A percentile compares a stretch with the other conserved stretches of the same genome.
Evolutionary conservation across 2,329 filamentous ascomycete genomes (phyloP).

Genomic region (Aspergillus transmontanensis): DNA sequence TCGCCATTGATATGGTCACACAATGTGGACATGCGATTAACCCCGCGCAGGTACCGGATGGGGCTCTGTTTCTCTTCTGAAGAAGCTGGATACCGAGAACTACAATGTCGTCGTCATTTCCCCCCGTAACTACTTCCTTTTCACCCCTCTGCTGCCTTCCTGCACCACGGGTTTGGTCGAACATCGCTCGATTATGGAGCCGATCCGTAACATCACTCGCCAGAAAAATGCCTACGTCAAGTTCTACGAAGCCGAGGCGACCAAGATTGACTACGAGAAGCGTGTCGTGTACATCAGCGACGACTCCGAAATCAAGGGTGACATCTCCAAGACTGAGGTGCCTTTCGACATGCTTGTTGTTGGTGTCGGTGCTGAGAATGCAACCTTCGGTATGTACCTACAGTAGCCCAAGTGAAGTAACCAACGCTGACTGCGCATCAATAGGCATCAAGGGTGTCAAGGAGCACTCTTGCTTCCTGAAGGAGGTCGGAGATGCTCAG

Average conservation of each 20-base stretch:
- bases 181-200: constrained; percentile 99
- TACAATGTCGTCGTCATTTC: constrained; percentile 99
- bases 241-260: constrained; percentile 97
- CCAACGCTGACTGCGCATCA: constrained; percentile 12
- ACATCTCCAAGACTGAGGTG: constrained; percentile 79
- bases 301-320: constrained; percentile 89
- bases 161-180: constrained; percentile 97
- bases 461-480: constrained; percentile 96
- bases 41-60: constrained; percentile 79
- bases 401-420: neutral
- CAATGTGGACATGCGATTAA: neutral
- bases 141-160: constrained; percentile 94
- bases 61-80: constrained; percentile 93
- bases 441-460: constrained; percentile 83
- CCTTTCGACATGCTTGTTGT: constrained; percentile 98
- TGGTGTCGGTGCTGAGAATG: constrained; percentile 96
- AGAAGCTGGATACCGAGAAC: constrained; percentile 98
- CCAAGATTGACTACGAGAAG: constrained; percentile 89
- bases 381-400: constrained; percentile 75
- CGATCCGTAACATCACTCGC: constrained; percentile 90
- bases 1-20: neutral
- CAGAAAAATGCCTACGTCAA: constrained; percentile 92
- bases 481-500: constrained; percentile 96
- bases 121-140: constrained; percentile 98
- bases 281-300: constrained; percentile 88